phyloP scores from a whole-genome alignment of 2,329 filamentous ascomycete species.

The Ophiostoma angusticollis region DNA sequence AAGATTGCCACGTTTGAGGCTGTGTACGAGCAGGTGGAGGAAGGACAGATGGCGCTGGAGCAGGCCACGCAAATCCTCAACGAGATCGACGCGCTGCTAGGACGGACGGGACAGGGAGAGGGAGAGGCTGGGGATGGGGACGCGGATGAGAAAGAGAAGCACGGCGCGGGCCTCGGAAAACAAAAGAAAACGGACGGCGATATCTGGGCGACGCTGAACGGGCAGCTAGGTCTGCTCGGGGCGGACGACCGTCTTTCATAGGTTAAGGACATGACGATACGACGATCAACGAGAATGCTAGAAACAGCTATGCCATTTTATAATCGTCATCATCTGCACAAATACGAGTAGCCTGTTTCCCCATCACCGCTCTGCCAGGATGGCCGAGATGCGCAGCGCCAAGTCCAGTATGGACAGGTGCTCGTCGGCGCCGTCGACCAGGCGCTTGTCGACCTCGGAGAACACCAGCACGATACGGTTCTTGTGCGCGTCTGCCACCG shows the following conservation, averaged over 20 bases:
- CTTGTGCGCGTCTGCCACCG: conserved; percentile 73
- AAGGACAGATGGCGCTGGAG: conserved; percentile 43
- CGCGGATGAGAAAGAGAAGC: conserved; percentile 19
- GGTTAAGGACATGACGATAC: conserved; percentile 1
- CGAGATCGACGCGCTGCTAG: conserved; percentile 36
- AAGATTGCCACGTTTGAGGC: conserved; percentile 45
- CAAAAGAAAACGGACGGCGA: conserved; percentile 21
- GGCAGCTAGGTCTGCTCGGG: conserved; percentile 40
- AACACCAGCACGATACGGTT: conserved; percentile 82
- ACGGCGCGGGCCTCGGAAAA: neutral
- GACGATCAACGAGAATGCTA: neutral
- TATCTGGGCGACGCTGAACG: conserved; percentile 39
- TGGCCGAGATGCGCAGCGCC: conserved; percentile 64
- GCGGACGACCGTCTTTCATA: conserved; percentile 15
- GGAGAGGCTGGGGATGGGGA: conserved; percentile 17
- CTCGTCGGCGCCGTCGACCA: conserved; percentile 92
- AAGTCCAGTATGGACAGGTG: conserved; percentile 84
- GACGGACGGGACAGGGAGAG: conserved; percentile 14
- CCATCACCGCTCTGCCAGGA: conserved; percentile 39
- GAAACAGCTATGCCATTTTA: neutral
- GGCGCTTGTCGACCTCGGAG: conserved; percentile 84
- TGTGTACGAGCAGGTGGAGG: conserved; percentile 47
- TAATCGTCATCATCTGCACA: too few species aligned
- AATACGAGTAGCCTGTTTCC: too few species aligned
- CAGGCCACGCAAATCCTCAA: conserved; percentile 35